Conservation (phyloP, 1,284 basidiomycete genomes). For the Sphaerobolus stellatus region DNA sequence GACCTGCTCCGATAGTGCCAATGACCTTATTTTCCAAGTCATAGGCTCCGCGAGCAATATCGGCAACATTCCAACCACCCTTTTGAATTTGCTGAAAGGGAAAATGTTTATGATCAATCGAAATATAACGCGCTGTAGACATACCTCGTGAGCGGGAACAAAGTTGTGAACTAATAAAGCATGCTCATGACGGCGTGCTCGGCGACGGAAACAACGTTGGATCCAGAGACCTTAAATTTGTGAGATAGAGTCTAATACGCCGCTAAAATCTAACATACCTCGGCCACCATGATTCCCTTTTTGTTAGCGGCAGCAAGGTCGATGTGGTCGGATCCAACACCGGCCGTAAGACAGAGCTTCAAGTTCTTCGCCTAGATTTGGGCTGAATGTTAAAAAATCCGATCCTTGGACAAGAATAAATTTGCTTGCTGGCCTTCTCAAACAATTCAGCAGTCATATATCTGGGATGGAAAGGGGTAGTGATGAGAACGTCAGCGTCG, state of each 20-base stretch:
- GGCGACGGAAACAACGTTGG: slow-evolving; percentile 89
- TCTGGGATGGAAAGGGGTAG: slow-evolving; percentile 91
- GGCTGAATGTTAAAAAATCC: slow-evolving; percentile 12
- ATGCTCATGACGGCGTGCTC: slow-evolving; percentile 89
- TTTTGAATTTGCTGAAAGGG: slow-evolving; percentile 65
- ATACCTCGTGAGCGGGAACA: slow-evolving; percentile 69
- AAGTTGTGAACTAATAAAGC: slow-evolving; percentile 88
- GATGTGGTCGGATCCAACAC: slow-evolving; percentile 92
- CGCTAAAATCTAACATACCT: slow-evolving; percentile 39
- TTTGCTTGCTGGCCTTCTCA: slow-evolving; percentile 45
- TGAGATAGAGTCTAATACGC: not conserved
- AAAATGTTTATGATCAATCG: not conserved
- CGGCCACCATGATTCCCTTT: slow-evolving; percentile 78
- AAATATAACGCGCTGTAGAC: slow-evolving; percentile 18
- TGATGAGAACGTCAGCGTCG: slow-evolving; percentile 81
- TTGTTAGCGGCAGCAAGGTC: slow-evolving; percentile 89
- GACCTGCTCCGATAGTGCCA: slow-evolving; percentile 83
- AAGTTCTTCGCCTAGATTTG: slow-evolving; percentile 88
- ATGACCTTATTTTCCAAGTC: slow-evolving; percentile 92
- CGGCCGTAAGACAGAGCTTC: slow-evolving; percentile 90
- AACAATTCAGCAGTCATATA: slow-evolving; percentile 85
- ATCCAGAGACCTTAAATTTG: slow-evolving; percentile 71
- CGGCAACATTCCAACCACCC: slow-evolving; percentile 84
- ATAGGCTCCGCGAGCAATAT: slow-evolving; percentile 77
- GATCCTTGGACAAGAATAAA: not conserved